Base-by-base conservation (phyloP, 1,284 basidiomycete genomes). In the Hortiboletus rubellus region DNA sequence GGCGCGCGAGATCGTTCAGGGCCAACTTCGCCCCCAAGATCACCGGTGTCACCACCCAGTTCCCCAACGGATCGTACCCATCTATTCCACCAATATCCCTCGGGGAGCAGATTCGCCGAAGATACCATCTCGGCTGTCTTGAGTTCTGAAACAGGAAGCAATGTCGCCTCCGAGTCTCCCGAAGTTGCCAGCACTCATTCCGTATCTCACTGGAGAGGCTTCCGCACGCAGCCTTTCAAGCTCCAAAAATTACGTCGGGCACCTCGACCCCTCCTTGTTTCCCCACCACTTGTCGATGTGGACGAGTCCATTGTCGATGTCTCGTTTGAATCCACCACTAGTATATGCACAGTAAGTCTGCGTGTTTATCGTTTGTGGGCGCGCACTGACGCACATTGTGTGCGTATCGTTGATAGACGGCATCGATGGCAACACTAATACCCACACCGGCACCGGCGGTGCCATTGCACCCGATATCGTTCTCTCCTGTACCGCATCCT, bases 91-190 rank as follows among this genome's bases (percentile, higher is more conserved):
- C 69, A 61, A 17, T 60, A 65, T 30, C 50, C 62, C 30, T 62
- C 64, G 14, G 72, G 68, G 17, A 71, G 69, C 50, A 66, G 68
- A 27, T 72, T 73, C 50, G 63, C 55, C 18, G 72, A 71, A n/a
- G 69, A 65, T 2, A 37, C 60, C 2, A 52, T 63, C 18, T 71
- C 69, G 5, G 70, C 57, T 1, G 53, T 73, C 34, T 51, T 69
- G 36, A 71, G 55, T n/a, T 60, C 67, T 15, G 70, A 73, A 40
- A 54, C 60, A 1, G 66, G 58, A 18, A 66, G 63, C 34, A 56
- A 71, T 27, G 40, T 50, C 33, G 44, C 34, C 17, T n/a, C n/a
- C n/a, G n/a, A n/a, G n/a, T 60, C 63, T 0, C 40, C 61, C 1
- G 54, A 50, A 14, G 43, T 22, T 10, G 27, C 45, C 6, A 64